Evolutionary conservation across 495 filamentous ascomycete species (phyloP).

Genomic region (Aspergillus sclerotioniger): DNA sequence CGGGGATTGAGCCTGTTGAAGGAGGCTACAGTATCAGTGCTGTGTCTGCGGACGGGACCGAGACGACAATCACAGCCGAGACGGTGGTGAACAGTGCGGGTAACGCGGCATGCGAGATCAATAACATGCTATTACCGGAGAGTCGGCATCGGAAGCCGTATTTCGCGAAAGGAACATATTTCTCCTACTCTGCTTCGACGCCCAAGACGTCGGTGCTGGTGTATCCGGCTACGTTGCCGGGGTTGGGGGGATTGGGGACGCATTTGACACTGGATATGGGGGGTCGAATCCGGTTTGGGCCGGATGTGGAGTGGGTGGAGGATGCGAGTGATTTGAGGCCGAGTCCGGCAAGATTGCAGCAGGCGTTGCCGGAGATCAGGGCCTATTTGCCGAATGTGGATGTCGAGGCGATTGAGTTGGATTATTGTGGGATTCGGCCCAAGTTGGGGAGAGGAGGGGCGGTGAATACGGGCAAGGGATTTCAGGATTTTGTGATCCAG

Average conservation of each 20-base stretch:
- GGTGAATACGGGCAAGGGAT: conserved; percentile 59
- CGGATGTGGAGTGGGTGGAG: conserved; percentile 91
- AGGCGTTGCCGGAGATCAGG: conserved; percentile 70
- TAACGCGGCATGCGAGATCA: conserved; percentile 68
- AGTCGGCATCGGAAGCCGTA: conserved; percentile 57
- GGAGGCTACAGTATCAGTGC: conserved; percentile 58
- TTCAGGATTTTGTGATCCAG: conserved; percentile 82
- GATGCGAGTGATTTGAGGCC: conserved; percentile 56
- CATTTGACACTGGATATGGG: conserved; percentile 90
- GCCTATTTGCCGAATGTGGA: conserved; percentile 76
- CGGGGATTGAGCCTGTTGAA: conserved; percentile 52
- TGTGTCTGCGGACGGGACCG: conserved; percentile 35
- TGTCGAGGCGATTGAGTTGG: conserved; percentile 62
- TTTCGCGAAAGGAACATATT: conserved; percentile 96
- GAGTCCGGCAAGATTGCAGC: conserved; percentile 55
- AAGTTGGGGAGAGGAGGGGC: conserved; percentile 66
- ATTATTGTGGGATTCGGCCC: conserved; percentile 89
- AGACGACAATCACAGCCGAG: conserved; percentile 63
- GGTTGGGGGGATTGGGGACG: conserved; percentile 82
- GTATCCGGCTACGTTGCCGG: conserved; percentile 81
- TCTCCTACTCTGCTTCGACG: conserved; percentile 67
- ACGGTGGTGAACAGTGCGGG: conserved; percentile 85
- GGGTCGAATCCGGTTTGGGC: conserved; percentile 86
- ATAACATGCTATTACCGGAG: conserved; percentile 75
- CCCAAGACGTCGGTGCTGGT: conserved; percentile 73